phyloP scores from a whole-genome alignment of 768 basidiomycete genomes.

The Pleurotus tuoliensis region DNA sequence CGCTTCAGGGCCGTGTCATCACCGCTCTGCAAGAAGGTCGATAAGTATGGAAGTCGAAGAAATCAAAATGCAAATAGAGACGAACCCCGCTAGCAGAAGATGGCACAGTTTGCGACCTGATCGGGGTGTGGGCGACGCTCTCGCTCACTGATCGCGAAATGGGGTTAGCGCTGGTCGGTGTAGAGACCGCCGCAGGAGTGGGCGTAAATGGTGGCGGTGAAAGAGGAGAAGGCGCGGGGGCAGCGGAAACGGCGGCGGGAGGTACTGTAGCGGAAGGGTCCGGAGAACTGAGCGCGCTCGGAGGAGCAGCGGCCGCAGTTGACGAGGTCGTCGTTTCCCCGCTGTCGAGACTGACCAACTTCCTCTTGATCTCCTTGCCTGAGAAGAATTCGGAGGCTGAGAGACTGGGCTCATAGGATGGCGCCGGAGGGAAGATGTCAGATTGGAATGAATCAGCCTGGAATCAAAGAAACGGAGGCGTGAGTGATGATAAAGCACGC shows the following conservation, averaged over 20 bases:
- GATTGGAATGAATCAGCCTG: conserved; percentile 95
- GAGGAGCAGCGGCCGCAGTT: conserved; percentile 17
- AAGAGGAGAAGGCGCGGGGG: conserved; percentile 12
- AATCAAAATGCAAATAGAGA: not conserved
- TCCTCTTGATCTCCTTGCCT: conserved; percentile 75
- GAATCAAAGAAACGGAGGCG: too few species aligned
- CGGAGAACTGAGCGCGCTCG: conserved; percentile 14
- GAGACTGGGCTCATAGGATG: conserved; percentile 75
- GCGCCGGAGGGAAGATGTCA: conserved; percentile 94
- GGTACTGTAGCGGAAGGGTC: conserved; percentile 5
- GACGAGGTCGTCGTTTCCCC: conserved; percentile 36
- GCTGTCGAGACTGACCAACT: conserved; percentile 76
- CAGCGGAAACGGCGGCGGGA: conserved; percentile 14
- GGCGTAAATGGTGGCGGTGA: conserved; percentile 17
- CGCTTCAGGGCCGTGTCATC: not conserved
- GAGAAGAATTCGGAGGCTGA: conserved; percentile 83
- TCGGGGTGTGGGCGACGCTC: not conserved
- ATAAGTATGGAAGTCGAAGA: not conserved
- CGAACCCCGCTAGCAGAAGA: not conserved
- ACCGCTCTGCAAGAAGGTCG: not conserved
- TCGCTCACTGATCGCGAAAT: not conserved
- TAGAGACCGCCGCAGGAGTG: conserved; percentile 11
- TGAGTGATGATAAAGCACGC: too few species aligned
- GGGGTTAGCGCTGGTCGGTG: conserved; percentile 1
- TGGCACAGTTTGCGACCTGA: not conserved